phyloP scores from a whole-genome alignment of 352 stramenopile species.

The Halophytophthora batemanensis region DNA sequence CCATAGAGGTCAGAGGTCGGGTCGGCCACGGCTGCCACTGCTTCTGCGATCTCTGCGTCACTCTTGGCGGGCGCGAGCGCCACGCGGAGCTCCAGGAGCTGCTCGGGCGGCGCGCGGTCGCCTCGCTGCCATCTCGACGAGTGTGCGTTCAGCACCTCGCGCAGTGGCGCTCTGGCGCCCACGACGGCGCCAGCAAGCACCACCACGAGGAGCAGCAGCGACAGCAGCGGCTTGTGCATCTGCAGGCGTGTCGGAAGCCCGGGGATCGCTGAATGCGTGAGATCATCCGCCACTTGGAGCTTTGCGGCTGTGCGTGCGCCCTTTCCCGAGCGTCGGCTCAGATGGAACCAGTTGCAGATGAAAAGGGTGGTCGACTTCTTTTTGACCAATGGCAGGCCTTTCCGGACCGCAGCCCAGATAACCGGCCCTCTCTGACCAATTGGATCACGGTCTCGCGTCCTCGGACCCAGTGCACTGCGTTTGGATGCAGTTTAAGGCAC shows the following conservation, averaged over 20 bases:
- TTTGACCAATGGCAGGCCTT: too few species aligned
- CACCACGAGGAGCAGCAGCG: slow-evolving; percentile 5
- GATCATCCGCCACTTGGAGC: too few species aligned
- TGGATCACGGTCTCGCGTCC: too few species aligned
- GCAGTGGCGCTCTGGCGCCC: slow-evolving; percentile 1
- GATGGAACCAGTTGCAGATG: too few species aligned
- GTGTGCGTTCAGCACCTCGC: slow-evolving; percentile 17
- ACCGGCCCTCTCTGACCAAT: too few species aligned
- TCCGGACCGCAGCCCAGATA: too few species aligned
- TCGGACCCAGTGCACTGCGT: too few species aligned
- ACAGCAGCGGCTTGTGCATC: neutral
- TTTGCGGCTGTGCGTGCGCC: too few species aligned
- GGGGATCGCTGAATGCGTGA: too few species aligned
- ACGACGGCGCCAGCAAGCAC: slow-evolving; percentile 1
- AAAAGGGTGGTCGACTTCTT: too few species aligned
- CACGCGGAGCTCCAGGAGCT: slow-evolving; percentile 33
- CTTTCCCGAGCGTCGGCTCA: too few species aligned
- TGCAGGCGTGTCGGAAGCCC: slow-evolving; percentile 1
- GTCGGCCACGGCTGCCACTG: slow-evolving; percentile 46
- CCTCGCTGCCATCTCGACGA: slow-evolving; percentile 23
- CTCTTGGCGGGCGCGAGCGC: slow-evolving; percentile 29
- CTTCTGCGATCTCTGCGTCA: slow-evolving; percentile 30
- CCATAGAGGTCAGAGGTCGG: slow-evolving; percentile 48
- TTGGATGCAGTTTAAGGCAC: too few species aligned
- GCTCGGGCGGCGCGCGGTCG: slow-evolving; percentile 21